These are phyloP conservation scores for Flaveria linearis DNA, from an alignment of 129 eudicot species.

Conservation along the genomic window DNA sequence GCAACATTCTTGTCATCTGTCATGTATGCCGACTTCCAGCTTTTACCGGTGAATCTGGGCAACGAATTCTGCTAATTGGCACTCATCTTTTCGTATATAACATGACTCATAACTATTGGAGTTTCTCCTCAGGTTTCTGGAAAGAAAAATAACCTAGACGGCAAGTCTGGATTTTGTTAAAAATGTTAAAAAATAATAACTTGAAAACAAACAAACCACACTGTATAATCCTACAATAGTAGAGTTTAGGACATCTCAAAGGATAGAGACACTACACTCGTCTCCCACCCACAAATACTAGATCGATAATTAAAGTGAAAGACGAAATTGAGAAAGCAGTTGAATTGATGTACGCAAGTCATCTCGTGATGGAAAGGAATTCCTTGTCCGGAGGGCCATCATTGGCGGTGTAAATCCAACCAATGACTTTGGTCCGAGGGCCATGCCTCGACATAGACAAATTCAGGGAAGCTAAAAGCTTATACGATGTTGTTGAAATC, in stretches of 20 bases:
- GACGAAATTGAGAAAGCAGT: neutral
- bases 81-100: conserved; percentile 22
- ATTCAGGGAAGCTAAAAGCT: conserved; percentile 28
- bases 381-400: conserved; percentile 14
- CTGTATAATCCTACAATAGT: too few species aligned
- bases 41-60: neutral
- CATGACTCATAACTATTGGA: conserved; percentile 26
- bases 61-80: conserved; percentile 17
- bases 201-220: too few species aligned
- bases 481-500: conserved; percentile 17
- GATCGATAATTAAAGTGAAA: too few species aligned
- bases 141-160: conserved; percentile 19
- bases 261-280: too few species aligned
- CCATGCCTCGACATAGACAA: conserved; percentile 13
- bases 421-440: conserved; percentile 19
- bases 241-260: too few species aligned
- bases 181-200: neutral
- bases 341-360: conserved; percentile 41
- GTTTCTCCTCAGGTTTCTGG: conserved; percentile 35
- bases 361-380: conserved; percentile 31
- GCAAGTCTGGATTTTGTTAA: conserved; percentile 31
- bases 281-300: too few species aligned
- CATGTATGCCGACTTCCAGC: conserved; percentile 26
- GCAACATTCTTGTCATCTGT: conserved; percentile 31
- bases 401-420: conserved; percentile 29